These are phyloP conservation scores for Argentina anserina DNA, from an alignment of 306 rosid genomes.

Conservation along the genomic window DNA sequence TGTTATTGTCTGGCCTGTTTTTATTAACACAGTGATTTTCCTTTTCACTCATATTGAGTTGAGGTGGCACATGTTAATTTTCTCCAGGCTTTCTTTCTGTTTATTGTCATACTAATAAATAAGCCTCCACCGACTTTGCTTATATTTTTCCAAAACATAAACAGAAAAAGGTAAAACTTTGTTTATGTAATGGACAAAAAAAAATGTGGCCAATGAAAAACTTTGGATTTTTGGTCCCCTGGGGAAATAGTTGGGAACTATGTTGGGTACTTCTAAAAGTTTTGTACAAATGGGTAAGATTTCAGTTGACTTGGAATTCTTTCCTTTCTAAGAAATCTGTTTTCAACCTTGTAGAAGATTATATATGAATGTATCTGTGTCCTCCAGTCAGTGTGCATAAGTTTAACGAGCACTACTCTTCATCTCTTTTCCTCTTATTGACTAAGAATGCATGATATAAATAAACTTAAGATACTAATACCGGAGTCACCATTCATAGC, in stretches of 20 bases:
- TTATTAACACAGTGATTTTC: neutral
- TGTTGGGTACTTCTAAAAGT: neutral
- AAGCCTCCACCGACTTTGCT: neutral
- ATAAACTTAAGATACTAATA: neutral
- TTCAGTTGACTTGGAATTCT: neutral
- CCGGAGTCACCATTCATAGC: conserved; percentile 5
- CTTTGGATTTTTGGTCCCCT: neutral
- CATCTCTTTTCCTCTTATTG: neutral
- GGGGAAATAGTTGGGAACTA: neutral
- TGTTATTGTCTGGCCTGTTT: neutral
- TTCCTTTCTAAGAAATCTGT: neutral
- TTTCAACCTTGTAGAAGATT: neutral
- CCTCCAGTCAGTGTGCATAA: neutral
- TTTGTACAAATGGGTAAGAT: neutral
- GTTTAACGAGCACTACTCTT: neutral
- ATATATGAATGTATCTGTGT: neutral
- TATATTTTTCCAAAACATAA: neutral
- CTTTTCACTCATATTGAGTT: neutral
- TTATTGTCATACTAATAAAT: neutral
- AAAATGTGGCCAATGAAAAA: neutral
- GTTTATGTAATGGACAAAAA: no score
- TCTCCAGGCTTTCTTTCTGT: no score
- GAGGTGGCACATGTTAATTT: no score
- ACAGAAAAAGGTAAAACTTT: no score
- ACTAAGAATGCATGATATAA: neutral